phyloP scores from a whole-genome alignment of 2,329 filamentous ascomycete species.

The Cordyceps cicadae region DNA sequence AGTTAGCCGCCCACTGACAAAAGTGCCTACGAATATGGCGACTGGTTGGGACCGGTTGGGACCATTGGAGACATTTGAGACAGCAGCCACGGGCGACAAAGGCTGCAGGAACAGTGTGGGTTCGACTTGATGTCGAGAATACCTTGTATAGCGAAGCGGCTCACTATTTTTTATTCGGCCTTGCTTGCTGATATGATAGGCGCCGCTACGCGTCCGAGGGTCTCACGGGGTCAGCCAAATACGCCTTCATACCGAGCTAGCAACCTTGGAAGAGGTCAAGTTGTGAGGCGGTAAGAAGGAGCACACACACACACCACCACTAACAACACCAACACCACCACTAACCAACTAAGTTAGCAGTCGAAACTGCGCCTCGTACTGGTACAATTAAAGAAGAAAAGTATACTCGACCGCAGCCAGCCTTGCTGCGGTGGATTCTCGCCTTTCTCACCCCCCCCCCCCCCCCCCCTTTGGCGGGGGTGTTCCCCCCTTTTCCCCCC shows the following conservation, averaged over 20 bases:
- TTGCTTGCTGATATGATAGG: not conserved
- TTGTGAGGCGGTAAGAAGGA: not conserved
- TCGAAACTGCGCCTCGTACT: not conserved
- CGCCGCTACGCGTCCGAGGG: not conserved
- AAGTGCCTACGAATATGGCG: not conserved
- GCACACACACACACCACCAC: not conserved
- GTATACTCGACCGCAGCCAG: not conserved
- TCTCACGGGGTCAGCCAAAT: not conserved
- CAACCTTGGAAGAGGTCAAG: not conserved
- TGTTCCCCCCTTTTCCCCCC: too few relatives aligned
- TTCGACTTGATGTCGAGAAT: not conserved
- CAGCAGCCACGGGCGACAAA: not conserved
- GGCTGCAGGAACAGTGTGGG: not conserved
- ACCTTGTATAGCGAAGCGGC: not conserved
- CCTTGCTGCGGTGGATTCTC: constrained; percentile 9
- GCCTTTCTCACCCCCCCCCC: not conserved
- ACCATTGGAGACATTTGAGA: not conserved
- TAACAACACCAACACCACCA: not conserved
- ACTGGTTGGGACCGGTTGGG: too few relatives aligned
- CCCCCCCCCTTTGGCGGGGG: too few relatives aligned
- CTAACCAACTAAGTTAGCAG: not conserved
- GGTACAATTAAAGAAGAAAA: not conserved
- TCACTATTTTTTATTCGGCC: not conserved
- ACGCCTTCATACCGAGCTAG: not conserved
- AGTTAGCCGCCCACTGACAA: constrained; percentile 4